Conservation (phyloP, 140 eudicot genomes). For the Oenanthe javanica region DNA sequence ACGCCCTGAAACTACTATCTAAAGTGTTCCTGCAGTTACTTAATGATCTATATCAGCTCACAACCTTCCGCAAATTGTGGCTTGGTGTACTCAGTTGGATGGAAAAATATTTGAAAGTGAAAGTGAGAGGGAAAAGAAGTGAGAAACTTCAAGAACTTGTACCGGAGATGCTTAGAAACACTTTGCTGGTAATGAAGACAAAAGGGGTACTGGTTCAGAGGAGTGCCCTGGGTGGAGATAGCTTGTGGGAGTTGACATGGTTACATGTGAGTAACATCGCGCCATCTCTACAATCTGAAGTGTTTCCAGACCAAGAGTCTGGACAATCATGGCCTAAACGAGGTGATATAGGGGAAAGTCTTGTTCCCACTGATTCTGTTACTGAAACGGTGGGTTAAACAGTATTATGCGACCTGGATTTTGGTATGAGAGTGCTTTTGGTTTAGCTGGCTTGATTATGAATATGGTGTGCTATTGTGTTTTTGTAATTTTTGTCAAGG, state of each 20-base stretch:
- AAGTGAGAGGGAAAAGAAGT: slow-evolving; percentile 2
- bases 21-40: neutral
- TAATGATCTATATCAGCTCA: neutral
- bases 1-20: neutral
- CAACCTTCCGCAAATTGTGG: slow-evolving; percentile 3
- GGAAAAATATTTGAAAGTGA: slow-evolving; percentile 4
- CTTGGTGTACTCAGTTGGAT: neutral
- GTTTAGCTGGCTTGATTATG: neutral
- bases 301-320: neutral
- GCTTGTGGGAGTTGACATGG: slow-evolving; percentile 5
- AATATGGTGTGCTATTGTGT: neutral
- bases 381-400: neutral
- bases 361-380: neutral
- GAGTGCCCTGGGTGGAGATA: slow-evolving; percentile 1
- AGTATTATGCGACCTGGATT: neutral
- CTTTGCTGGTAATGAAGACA: neutral
- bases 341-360: neutral
- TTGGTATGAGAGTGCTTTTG: neutral
- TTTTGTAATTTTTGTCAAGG: neutral
- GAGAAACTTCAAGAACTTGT: slow-evolving; percentile 7
- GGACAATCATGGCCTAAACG: neutral
- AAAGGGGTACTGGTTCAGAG: neutral
- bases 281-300: neutral
- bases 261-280: neutral
- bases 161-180: neutral